Evolutionary conservation across 108 stramenopile species (phyloP).

Genomic region (Mediolabrus comicus): DNA sequence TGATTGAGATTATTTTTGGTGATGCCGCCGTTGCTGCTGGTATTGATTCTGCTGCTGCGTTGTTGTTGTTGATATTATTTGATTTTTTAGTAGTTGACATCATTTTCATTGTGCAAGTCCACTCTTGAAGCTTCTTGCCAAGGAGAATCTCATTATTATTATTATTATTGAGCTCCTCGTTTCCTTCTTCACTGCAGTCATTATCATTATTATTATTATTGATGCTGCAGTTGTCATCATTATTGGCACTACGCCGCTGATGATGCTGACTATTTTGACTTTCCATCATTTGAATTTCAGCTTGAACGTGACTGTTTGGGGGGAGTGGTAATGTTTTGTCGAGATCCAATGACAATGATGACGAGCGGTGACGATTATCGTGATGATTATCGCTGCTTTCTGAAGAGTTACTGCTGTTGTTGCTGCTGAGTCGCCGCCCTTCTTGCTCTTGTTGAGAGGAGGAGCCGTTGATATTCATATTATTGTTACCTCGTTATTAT

Average conservation of each 20-base stretch:
- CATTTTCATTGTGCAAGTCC: too few relatives aligned
- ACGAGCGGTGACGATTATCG: not conserved
- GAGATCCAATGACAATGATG: not conserved
- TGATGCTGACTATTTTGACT: not conserved
- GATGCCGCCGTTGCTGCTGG: too few relatives aligned
- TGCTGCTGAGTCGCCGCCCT: too few relatives aligned
- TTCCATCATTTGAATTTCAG: not conserved
- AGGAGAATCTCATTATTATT: too few relatives aligned
- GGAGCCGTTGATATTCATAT: too few relatives aligned
- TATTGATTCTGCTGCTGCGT: too few relatives aligned
- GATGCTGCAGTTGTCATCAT: not conserved
- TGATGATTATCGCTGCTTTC: not conserved
- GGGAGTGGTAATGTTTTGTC: not conserved
- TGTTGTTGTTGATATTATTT: not conserved
- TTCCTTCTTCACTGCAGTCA: not conserved
- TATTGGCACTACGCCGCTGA: not conserved
- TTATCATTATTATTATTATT: not conserved
- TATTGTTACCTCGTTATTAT: too few relatives aligned
- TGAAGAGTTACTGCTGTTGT: too few relatives aligned
- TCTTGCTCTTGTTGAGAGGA: not conserved
- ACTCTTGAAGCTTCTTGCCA: too few relatives aligned
- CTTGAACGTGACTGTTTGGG: too few relatives aligned
- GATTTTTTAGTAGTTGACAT: too few relatives aligned
- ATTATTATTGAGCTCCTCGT: not conserved
- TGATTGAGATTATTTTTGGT: not conserved